Conservation (phyloP, 768 basidiomycete genomes). For the Gautieria morchelliformis region DNA sequence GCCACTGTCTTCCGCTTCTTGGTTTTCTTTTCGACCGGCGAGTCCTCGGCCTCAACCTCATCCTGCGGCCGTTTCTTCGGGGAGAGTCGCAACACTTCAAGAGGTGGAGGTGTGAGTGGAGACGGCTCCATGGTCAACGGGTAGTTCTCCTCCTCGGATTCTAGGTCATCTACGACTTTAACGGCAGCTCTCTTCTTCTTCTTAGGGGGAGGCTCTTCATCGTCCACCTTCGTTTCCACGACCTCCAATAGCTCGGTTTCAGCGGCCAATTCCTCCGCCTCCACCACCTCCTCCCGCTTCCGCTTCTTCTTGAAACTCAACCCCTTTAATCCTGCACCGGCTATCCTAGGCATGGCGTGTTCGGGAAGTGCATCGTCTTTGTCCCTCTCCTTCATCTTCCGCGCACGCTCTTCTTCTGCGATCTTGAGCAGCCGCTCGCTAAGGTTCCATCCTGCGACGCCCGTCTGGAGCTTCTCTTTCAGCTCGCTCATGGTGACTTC, state of each 20-base stretch:
- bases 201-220: conserved; percentile 11
- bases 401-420: conserved; percentile 43
- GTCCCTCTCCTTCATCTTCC: conserved; percentile 18
- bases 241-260: conserved; percentile 10
- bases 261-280: conserved; percentile 21
- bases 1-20: conserved; percentile 9
- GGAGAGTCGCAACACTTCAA: neutral
- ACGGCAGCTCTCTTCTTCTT: conserved; percentile 22
- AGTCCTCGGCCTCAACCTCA: conserved; percentile 21
- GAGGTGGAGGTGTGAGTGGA: neutral
- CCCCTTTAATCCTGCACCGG: conserved; percentile 15
- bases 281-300: conserved; percentile 35
- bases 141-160: conserved; percentile 52
- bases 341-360: conserved; percentile 8
- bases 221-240: conserved; percentile 12
- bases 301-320: conserved; percentile 9
- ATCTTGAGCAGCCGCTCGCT: conserved; percentile 42
- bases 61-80: neutral
- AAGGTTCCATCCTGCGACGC: conserved; percentile 54
- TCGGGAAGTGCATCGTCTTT: neutral
- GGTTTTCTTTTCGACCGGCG: neutral
- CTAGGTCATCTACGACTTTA: conserved; percentile 33
- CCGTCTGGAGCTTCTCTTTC: conserved; percentile 45
- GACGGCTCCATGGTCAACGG: conserved; percentile 14
- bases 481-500: conserved; percentile 51